Evolutionary conservation across 2,329 filamentous ascomycete genomes (phyloP).

Genomic region (Ophiostoma novo-ulmi): DNA sequence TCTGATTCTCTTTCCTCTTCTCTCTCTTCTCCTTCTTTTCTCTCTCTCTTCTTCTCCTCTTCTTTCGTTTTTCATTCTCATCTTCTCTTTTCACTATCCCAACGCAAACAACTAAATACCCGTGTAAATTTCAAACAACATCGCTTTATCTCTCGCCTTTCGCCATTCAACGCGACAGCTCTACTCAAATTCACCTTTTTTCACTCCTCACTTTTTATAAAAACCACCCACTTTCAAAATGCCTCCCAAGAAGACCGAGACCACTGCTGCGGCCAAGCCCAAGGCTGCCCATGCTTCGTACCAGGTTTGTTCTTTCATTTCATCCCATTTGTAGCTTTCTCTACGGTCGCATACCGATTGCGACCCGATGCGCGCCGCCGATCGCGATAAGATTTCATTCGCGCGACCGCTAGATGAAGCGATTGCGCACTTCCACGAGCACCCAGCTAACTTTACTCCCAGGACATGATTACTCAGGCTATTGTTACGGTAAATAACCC

Average conservation of each 20-base stretch:
- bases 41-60: slow-evolving; percentile 18
- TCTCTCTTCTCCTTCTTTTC: slow-evolving; percentile 22
- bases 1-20: slow-evolving; percentile 37
- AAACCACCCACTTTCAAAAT: slow-evolving; percentile 40
- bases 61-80: slow-evolving; percentile 11
- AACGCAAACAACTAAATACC: slow-evolving; percentile 23
- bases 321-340: background rate
- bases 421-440: background rate
- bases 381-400: slow-evolving; percentile 18
- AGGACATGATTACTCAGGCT: slow-evolving; percentile 61
- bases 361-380: background rate
- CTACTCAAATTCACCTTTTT: background rate
- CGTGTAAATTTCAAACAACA: slow-evolving; percentile 27
- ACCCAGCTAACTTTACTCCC: slow-evolving; percentile 21
- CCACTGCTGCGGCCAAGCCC: slow-evolving; percentile 43
- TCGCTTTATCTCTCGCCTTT: slow-evolving; percentile 24
- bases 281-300: slow-evolving; percentile 50
- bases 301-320: slow-evolving; percentile 45
- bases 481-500: slow-evolving; percentile 53
- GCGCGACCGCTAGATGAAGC: slow-evolving; percentile 12
- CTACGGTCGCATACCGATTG: background rate
- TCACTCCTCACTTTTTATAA: slow-evolving; percentile 3
- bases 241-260: slow-evolving; percentile 55
- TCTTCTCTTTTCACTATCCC: background rate
- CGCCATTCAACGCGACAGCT: slow-evolving; percentile 17